Evolutionary conservation across 352 stramenopile species (phyloP), one percentile per base, ranked within the genome.

Genomic region (Pythium aquatile): DNA sequence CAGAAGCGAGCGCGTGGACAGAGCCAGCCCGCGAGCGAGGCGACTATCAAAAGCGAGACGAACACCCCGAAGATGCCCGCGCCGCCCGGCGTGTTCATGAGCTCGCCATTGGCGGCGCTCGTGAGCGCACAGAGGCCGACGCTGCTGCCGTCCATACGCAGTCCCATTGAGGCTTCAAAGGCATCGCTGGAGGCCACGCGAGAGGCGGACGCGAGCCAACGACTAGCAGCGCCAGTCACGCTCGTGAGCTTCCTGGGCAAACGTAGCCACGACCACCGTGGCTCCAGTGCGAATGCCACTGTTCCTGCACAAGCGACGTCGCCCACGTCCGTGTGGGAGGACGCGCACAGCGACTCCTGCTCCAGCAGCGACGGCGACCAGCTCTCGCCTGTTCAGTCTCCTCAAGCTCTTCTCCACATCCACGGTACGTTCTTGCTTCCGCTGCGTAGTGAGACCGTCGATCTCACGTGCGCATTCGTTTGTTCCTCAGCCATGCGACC

Each of bases 11-110:
- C 26, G 47, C 58, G 58, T 47, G 40, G 17, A 39, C 33, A 29
- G 20, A 26, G 28, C 55, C n/a, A 39, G 32, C 32, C 32, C 8
- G 5, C 32, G 32, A 35, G 24, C 47, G 47, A 56, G 28, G 17
- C 28, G 28, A 37, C 14, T 17, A 46, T 24, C 30, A 58, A 44
- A 26, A 58, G 26, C 8, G 16, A n/a, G 7, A 39, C 20, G 54
- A 51, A 2, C n/a, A 51, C 54, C 8, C 20, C n/a, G 52, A 51
- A 39, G 5, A 35, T 65, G 46, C 54, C 61, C 17, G 24, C 48
- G 10, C 55, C 55, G 39, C 63, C 63, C 2, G 56, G 55, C 46
- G 61, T 68, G 44, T 65, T 64, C 40, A 60, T 65, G 37, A 51
- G 58, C 52, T 69, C 63, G 29, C 55, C 63, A 26, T 49, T 63